Conservation (phyloP, 78 protist genomes). For the Speleostelium caveatum region DNA sequence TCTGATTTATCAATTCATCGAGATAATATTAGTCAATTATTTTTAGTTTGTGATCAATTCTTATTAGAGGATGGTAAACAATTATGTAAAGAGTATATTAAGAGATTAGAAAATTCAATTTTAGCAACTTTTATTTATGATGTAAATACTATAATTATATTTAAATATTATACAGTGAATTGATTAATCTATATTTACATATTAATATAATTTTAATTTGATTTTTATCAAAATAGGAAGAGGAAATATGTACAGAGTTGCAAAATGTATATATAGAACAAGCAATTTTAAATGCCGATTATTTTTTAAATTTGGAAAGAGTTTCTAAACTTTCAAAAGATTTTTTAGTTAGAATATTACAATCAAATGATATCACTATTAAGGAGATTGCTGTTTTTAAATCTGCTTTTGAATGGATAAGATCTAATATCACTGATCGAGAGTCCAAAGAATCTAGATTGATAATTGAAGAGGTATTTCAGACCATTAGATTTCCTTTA, state of each 20-base stretch:
- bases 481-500: constrained; percentile 52
- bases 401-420: constrained; percentile 48
- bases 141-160: constrained; percentile 31
- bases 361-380: constrained; percentile 16
- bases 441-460: not conserved
- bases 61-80: constrained; percentile 68
- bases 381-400: constrained; percentile 62
- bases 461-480: not conserved
- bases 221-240: not conserved
- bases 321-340: constrained; percentile 52
- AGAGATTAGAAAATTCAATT: constrained; percentile 15
- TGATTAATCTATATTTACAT: not conserved
- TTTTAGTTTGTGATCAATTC: constrained; percentile 65
- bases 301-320: constrained; percentile 37
- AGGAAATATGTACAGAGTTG: constrained; percentile 37
- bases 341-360: constrained; percentile 14
- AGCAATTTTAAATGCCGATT: constrained; percentile 17
- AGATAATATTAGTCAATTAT: constrained; percentile 26
- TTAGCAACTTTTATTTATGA: constrained; percentile 46
- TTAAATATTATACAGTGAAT: not conserved
- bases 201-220: not conserved
- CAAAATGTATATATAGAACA: constrained; percentile 46
- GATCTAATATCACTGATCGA: not conserved
- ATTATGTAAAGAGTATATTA: constrained; percentile 34
- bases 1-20: constrained; percentile 20